phyloP scores from a whole-genome alignment of 2,329 filamentous ascomycete species.

The Spiromastix sp. region DNA sequence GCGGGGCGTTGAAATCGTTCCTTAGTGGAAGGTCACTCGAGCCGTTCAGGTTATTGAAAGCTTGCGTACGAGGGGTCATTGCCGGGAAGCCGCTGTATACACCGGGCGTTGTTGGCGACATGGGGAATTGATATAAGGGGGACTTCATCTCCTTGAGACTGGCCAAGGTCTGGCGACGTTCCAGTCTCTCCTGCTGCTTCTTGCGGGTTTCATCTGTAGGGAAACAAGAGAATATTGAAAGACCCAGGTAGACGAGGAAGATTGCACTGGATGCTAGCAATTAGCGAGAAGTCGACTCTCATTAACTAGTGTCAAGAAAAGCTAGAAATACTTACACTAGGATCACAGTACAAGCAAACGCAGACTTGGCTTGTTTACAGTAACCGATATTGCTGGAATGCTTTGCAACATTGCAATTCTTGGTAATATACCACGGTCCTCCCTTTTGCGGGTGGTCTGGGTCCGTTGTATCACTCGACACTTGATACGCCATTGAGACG shows the following conservation, averaged over 20 bases:
- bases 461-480: constrained; percentile 49
- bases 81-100: constrained; percentile 23
- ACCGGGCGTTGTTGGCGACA: constrained; percentile 20
- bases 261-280: constrained; percentile 31
- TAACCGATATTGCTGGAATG: constrained; percentile 39
- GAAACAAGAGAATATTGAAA: constrained; percentile 40
- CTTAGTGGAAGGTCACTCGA: constrained; percentile 32
- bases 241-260: constrained; percentile 38
- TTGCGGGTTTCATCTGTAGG: constrained; percentile 29
- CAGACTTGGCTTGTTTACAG: constrained; percentile 50
- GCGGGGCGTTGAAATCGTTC: constrained; percentile 18
- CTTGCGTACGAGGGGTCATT: constrained; percentile 32
- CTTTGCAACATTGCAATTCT: constrained; percentile 45
- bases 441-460: constrained; percentile 43
- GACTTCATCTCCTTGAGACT: constrained; percentile 28
- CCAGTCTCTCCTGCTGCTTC: constrained; percentile 16
- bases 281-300: too few relatives aligned
- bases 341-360: constrained; percentile 46
- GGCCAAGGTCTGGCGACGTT: constrained; percentile 23
- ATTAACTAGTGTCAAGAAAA: too few relatives aligned
- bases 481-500: constrained; percentile 46
- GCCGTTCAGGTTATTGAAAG: constrained; percentile 31
- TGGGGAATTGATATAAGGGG: constrained; percentile 23
- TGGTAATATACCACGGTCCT: constrained; percentile 54
- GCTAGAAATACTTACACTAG: constrained; percentile 42